A percentile compares a stretch with the other conserved stretches of the same genome.
Evolutionary conservation across 352 stramenopile genomes (phyloP).

Genomic region (Saprolegnia diclina): DNA sequence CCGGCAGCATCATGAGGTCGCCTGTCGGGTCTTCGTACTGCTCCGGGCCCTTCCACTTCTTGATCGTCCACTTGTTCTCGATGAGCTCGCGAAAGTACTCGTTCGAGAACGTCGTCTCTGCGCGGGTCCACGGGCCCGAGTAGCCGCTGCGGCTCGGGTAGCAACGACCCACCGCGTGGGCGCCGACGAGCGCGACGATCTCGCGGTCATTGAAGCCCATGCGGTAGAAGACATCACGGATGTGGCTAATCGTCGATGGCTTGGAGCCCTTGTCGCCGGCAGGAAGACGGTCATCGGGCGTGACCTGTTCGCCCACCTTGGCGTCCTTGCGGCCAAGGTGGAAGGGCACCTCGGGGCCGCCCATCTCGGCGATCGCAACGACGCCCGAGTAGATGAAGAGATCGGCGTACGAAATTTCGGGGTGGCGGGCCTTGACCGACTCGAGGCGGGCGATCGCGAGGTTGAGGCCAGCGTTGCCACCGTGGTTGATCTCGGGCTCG

Average conservation of each 20-base stretch:
- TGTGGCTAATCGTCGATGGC: constrained; percentile 88
- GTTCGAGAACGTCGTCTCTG: constrained; percentile 95
- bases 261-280: constrained; percentile 92
- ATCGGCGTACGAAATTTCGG: constrained; percentile 94
- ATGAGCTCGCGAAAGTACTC: constrained; percentile 91
- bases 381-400: constrained; percentile 95
- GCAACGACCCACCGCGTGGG: constrained; percentile 94
- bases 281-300: constrained; percentile 92
- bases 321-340: constrained; percentile 88
- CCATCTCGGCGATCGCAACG: constrained; percentile 95
- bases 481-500: constrained; percentile 91
- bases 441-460: constrained; percentile 87
- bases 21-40: constrained; percentile 93
- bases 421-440: constrained; percentile 94
- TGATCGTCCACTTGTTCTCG: constrained; percentile 94
- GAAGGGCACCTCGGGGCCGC: constrained; percentile 92
- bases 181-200: constrained; percentile 95
- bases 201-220: constrained; percentile 97
- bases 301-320: constrained; percentile 64
- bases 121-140: constrained; percentile 90
- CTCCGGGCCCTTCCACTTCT: constrained; percentile 91
- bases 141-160: constrained; percentile 91
- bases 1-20: constrained; percentile 96
- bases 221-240: constrained; percentile 96
- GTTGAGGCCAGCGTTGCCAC: constrained; percentile 90